Base-by-base conservation (phyloP, 306 rosid species). In the Arachis hypogaea region DNA sequence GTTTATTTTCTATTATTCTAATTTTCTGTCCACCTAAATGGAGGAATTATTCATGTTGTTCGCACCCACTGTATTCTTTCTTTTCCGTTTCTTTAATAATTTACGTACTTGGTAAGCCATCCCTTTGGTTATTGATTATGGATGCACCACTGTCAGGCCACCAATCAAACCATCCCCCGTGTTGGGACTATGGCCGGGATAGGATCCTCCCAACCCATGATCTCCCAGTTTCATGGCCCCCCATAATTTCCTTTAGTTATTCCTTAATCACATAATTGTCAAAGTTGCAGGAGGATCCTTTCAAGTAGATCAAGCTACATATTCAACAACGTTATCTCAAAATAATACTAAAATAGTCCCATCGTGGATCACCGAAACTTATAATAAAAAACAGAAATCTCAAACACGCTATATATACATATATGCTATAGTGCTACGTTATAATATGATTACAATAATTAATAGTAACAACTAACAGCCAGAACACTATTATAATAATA, bases 331-430 rank as follows among this genome's bases (percentile, higher is more conserved):
- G 30, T 5, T 44, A 40, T 33, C 52, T 7, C 28, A 12, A 75
- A 66, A 55, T 45, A 56, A 56, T 59, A 58, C 14, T 11, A 66
- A 54, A 67, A 66, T 42, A 47, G 38, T 66, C 2, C 68, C 62
- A 76, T 76, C 80, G 68, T 58, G 68, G 57, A 46, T 47, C 61
- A 67, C 59, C 6, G 11, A 59, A 76, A 67, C 80, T 16, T 67
- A 38, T 55, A 74, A 43, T 9, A 56, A 58, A 45, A 58, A 38
- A n/a, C 29, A 52, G 28, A 58, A 7, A 41, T 30, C 58, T 11
- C 61, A n/a, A 38, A 54, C 69, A 33, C 50, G 56, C 22, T 46
- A 22, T 30, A 6, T 42, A 7, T 3, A 63, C 54, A 28, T 52
- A 12, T 5, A 22, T 16, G 43, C 41, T 74, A 43, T 64, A 18